phyloP scores from a whole-genome alignment of 805 yeast genomes.

The Pichia cabralensis region DNA sequence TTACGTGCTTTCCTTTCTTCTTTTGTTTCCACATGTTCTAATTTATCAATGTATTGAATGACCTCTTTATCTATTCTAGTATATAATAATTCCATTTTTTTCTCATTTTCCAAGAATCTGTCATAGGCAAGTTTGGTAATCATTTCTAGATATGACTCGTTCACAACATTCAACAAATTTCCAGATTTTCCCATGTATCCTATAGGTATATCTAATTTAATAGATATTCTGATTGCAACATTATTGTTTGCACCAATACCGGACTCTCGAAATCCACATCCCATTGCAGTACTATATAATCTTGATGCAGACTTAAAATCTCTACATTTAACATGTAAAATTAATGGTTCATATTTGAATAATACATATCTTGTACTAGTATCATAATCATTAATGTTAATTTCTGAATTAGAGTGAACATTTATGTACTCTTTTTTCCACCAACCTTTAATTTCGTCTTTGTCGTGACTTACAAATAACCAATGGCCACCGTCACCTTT shows the following conservation, averaged over 20 bases:
- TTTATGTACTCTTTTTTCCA: constrained; percentile 21
- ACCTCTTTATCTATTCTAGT: constrained; percentile 30
- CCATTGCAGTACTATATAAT: constrained; percentile 63
- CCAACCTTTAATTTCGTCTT: constrained; percentile 40
- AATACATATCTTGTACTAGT: constrained; percentile 44
- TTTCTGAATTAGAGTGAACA: constrained; percentile 9
- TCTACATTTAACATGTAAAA: constrained; percentile 74
- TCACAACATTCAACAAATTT: constrained; percentile 34
- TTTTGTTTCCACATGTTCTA: constrained; percentile 33
- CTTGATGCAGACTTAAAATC: constrained; percentile 45
- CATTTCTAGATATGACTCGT: constrained; percentile 38
- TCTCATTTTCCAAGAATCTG: constrained; percentile 56
- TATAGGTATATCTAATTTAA: constrained; percentile 68
- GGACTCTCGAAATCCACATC: constrained; percentile 78
- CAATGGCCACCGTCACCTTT: constrained; percentile 82
- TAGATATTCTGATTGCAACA: constrained; percentile 70
- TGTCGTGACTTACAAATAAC: constrained; percentile 71
- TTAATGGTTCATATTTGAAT: constrained; percentile 78
- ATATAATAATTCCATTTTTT: constrained; percentile 42
- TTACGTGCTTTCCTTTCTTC: constrained; percentile 49
- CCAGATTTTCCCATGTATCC: constrained; percentile 37
- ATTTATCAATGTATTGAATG: constrained; percentile 1
- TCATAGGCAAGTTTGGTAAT: constrained; percentile 47
- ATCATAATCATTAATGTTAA: neutral
- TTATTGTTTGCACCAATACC: constrained; percentile 74